Evolutionary conservation across 257 asterid genomes (phyloP).

Genomic region (Hygrophila difformis): DNA sequence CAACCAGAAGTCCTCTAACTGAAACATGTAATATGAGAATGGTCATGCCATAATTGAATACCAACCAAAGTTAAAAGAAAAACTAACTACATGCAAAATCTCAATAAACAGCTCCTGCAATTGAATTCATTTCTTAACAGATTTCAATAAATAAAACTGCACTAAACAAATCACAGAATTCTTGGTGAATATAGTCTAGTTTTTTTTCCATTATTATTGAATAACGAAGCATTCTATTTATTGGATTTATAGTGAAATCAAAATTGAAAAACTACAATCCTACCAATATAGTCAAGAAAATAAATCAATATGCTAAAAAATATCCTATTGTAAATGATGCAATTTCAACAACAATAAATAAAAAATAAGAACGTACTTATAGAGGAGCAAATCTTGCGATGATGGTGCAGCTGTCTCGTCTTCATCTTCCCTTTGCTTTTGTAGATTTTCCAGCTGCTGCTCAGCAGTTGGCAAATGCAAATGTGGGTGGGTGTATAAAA

Average conservation of each 20-base stretch:
- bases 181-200: not conserved
- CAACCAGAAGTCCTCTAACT: no score
- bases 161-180: conserved; percentile 5
- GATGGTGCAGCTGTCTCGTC: conserved; percentile 37
- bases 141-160: no score
- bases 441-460: conserved; percentile 88
- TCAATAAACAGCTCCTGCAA: not conserved
- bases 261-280: no score
- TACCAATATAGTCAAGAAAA: not conserved
- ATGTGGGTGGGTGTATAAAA: conserved; percentile 69
- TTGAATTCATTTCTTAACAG: no score
- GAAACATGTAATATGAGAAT: no score
- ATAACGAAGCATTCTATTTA: no score
- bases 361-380: conserved; percentile 39
- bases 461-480: conserved; percentile 70
- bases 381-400: conserved; percentile 58
- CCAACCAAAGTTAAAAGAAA: conserved; percentile 3
- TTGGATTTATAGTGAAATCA: no score
- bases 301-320: not conserved
- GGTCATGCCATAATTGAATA: no score
- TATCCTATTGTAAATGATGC: no score
- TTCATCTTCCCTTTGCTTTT: conserved; percentile 50
- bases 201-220: no score
- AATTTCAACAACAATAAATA: no score
- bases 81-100: not conserved